Base-by-base conservation (phyloP, 108 stramenopile species). In the Pseudonitzschia multiseries region DNA sequence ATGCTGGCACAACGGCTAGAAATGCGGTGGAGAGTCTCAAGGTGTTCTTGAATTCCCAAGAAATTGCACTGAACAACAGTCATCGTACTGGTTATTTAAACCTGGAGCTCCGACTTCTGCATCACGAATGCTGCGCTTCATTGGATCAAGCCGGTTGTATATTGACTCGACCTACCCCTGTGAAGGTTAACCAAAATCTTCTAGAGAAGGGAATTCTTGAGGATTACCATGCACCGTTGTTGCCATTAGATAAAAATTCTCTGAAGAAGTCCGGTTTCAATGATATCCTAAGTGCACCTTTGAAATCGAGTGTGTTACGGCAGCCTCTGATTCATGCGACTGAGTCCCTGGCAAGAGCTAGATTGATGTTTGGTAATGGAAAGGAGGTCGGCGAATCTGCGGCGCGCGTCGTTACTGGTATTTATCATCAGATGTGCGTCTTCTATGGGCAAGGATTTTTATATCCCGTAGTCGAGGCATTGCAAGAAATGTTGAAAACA, bases 281-380 rank as follows among this genome's bases (percentile, higher is more conserved):
- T 70, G 89, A 81, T 15, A 68, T 93, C 53, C 76, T 93, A 15
- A 83, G 84, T 69, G 93, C 89, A 15, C 84, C 86, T 6, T 66
- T 93, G 57, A 93, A 93, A 61, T 86, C 83, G 61, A 84, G 86
- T 51, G 86, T 89, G n/a, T 68, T 93, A 28, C 88, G 88, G 28
- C 93, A 93, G 71, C 90, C 93, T 17, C 65, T 93, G 52, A 88
- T 93, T 77, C 78, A 85, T 73, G 93, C 90, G 21, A 91, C 93
- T 21, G 93, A 93, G 63, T 93, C 93, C 28, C 76, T 93, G 60
- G 87, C 89, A 0, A 76, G 93, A 61, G 93, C 93, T n/a, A 80
- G 93, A 64, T 83, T 91, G 65, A 93, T 93, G 93, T 93, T 91
- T 79, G 89, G 89, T 36, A 68, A 70, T 13, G 82, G 82, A 46